Evolutionary conservation across 768 basidiomycete species (phyloP), one percentile per base, ranked within the genome.

Genomic region (Auricularia sp.): DNA sequence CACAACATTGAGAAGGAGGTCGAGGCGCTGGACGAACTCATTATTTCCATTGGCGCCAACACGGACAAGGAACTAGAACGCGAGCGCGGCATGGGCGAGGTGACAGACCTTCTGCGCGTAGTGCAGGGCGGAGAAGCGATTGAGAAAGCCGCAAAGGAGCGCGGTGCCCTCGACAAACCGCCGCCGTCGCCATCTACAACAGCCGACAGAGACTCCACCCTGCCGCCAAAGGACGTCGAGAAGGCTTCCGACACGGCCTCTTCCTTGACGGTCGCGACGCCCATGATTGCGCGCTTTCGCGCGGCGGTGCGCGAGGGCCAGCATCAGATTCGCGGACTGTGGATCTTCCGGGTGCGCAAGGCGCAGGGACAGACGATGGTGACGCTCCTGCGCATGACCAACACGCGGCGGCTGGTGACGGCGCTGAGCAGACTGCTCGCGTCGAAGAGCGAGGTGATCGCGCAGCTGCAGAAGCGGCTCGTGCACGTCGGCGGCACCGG

Each of bases 1-100:
- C 82, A 87, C 67, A 85, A 86, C 65, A 87, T 97, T 43, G 91
- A 91, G 70, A 80, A 79, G 59, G 94, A 96, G 71, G 87, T 92
- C 2, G 80, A 85, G 65, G 83, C 83, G 18, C 86, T 95, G 62
- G 92, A 95, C 70, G 79, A 83, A 12, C 74, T 90, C 44, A 84
- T 94, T 7, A 44, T 67, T 16, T 63, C 65, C 18, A 51, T 66
- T 29, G 65, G 67, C 7, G 58, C 59, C 12, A 60, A 64, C 35
- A 59, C 56, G 11, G 56, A 59, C 56, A 16, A 23, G 21, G 42
- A 35, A 29, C 33, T 43, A 21, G 18, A 34, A 11, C 63, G 53
- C 10, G 63, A 64, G 18, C 63, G 44, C 34, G 63, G 54, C 35
- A 35, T 64, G 29, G 63, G 54, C 34, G 23, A 61, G 16, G 61